Conservation (phyloP, 805 yeast species). For the Lachancea quebecensis region DNA sequence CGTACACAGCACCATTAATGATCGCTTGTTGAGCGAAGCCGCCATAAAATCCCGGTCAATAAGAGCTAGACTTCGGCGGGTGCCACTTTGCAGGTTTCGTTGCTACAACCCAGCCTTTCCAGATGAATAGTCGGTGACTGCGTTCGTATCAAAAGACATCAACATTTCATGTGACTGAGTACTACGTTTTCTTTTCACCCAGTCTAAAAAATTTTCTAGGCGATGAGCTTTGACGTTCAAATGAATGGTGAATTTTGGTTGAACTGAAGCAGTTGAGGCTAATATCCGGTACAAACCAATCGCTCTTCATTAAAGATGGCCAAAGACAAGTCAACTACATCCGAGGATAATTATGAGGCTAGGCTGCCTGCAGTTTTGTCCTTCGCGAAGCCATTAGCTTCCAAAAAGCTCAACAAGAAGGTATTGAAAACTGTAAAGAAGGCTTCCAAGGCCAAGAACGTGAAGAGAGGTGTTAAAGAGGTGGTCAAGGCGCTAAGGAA, state of each 20-base stretch:
- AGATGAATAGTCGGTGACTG: too few relatives aligned
- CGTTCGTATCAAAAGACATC: too few relatives aligned
- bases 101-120: too few relatives aligned
- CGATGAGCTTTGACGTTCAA: not conserved
- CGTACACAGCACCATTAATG: too few relatives aligned
- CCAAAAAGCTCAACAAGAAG: slow-evolving; percentile 92
- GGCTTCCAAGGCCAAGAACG: slow-evolving; percentile 97
- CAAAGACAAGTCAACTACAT: slow-evolving; percentile 23
- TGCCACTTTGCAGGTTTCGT: too few relatives aligned
- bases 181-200: not conserved
- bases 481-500: slow-evolving; percentile 96
- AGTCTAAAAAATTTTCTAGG: not conserved
- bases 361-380: slow-evolving; percentile 86
- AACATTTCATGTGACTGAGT: too few relatives aligned
- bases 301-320: slow-evolving; percentile 7
- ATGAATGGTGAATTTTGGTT: too few relatives aligned
- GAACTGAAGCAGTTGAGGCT: too few relatives aligned
- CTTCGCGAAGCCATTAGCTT: slow-evolving; percentile 91
- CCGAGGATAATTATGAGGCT: slow-evolving; percentile 81
- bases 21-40: too few relatives aligned
- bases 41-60: too few relatives aligned
- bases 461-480: slow-evolving; percentile 97
- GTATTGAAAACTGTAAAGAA: slow-evolving; percentile 92
- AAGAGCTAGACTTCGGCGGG: too few relatives aligned
- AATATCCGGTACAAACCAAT: too few relatives aligned